phyloP scores from a whole-genome alignment of 2,329 filamentous ascomycete genomes.

The Fusarium papillatum region DNA sequence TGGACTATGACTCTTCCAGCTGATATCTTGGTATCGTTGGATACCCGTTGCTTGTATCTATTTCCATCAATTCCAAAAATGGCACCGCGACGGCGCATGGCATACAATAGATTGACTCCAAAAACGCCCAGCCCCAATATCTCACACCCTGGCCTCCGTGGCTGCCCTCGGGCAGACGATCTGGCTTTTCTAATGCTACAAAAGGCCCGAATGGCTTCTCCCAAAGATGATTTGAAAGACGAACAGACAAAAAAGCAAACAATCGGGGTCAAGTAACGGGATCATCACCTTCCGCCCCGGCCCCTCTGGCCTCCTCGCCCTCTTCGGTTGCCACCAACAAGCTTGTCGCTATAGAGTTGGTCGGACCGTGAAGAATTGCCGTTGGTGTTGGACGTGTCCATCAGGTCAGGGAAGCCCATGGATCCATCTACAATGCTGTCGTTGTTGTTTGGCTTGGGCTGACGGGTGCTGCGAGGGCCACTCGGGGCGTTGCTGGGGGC shows the following conservation, averaged over 20 bases:
- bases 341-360: conserved; percentile 66
- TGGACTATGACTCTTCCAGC: background rate
- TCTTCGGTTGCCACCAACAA: conserved; percentile 49
- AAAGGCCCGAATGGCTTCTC: background rate
- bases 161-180: conserved; percentile 3
- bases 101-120: conserved; percentile 21
- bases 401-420: conserved; percentile 66
- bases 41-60: background rate
- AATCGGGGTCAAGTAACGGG: background rate
- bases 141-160: background rate
- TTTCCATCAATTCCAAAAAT: conserved; percentile 3
- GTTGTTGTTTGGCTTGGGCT: conserved; percentile 38
- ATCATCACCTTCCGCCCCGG: conserved; percentile 38
- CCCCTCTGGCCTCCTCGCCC: conserved; percentile 44
- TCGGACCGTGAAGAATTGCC: conserved; percentile 43
- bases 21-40: background rate
- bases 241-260: background rate
- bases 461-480: conserved; percentile 47
- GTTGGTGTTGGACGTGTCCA: conserved; percentile 47
- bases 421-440: conserved; percentile 66
- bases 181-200: conserved; percentile 28
- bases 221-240: background rate
- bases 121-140: conserved; percentile 33
- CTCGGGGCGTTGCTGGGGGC: conserved; percentile 46
- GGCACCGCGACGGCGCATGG: background rate